Conservation (phyloP, 139 green algal species). For the Desmodesmus armatus region DNA sequence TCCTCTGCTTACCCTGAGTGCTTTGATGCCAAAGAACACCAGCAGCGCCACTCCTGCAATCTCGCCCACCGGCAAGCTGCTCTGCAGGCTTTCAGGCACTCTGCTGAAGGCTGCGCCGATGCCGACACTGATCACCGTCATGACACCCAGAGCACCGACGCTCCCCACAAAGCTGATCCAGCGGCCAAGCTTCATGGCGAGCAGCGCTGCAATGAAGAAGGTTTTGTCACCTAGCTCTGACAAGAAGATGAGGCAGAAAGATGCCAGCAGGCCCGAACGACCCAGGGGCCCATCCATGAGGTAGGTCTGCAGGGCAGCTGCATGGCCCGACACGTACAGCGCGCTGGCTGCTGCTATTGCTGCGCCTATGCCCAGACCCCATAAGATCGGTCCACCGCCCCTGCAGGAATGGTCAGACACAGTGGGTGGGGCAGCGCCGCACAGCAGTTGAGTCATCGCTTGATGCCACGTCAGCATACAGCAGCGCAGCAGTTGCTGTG, state of each 20-base stretch:
- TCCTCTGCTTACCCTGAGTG: constrained; percentile 68
- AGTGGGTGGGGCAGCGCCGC: too few species aligned
- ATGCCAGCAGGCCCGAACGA: constrained; percentile 89
- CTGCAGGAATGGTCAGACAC: too few species aligned
- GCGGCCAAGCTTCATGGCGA: constrained; percentile 89
- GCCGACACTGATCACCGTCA: constrained; percentile 94
- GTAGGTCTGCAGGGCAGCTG: constrained; percentile 18
- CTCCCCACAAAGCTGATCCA: constrained; percentile 61
- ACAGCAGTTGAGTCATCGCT: too few species aligned
- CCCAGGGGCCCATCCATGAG: constrained; percentile 61
- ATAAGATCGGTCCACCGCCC: too few species aligned
- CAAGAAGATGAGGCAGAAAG: constrained; percentile 97
- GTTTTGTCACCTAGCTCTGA: constrained; percentile 99
- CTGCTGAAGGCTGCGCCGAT: constrained; percentile 90
- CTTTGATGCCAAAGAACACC: constrained; percentile 91
- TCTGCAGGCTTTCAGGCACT: constrained; percentile 84
- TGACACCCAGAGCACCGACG: constrained; percentile 76
- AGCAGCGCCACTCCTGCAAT: constrained; percentile 89
- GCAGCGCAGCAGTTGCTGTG: too few species aligned
- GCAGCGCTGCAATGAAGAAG: constrained; percentile 98
- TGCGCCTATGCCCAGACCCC: background rate
- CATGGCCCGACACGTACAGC: constrained; percentile 29
- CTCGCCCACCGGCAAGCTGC: constrained; percentile 83
- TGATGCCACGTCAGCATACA: too few species aligned
- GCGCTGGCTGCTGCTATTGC: constrained; percentile 22